A percentile compares a stretch with the other conserved stretches of the same genome.
Conservation (phyloP, 768 basidiomycete genomes). For the Lactarius deliciosus region DNA sequence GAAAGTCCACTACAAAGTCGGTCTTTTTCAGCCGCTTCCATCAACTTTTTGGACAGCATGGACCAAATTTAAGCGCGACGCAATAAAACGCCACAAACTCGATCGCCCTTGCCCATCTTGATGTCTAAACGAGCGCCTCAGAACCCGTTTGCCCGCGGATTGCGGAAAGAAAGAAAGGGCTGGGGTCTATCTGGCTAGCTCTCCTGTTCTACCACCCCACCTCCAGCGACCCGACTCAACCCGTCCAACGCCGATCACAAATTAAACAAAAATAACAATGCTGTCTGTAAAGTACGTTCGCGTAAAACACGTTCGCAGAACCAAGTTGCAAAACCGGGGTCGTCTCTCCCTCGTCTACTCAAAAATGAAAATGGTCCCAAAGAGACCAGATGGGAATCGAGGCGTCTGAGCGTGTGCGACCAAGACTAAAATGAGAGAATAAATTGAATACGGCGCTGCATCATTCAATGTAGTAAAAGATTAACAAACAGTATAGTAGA, state of each 20-base stretch:
- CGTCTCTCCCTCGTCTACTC: neutral
- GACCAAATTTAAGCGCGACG: neutral
- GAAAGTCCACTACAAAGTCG: neutral
- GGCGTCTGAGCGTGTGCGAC: neutral
- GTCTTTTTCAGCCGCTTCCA: neutral
- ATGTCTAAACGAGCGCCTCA: neutral
- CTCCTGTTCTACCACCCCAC: too few species aligned
- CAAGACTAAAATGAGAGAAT: neutral
- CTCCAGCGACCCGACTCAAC: neutral
- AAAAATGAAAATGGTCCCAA: neutral
- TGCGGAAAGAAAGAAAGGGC: neutral
- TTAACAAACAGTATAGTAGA: neutral
- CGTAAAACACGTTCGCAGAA: neutral
- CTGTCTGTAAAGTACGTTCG: neutral
- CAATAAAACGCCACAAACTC: constrained; percentile 1
- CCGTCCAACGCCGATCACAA: neutral
- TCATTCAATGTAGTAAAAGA: neutral
- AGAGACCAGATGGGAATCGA: neutral
- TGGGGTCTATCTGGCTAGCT: neutral
- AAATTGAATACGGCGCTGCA: neutral
- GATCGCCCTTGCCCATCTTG: constrained; percentile 1
- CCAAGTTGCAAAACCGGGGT: neutral
- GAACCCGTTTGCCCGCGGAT: neutral
- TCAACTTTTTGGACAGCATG: neutral
- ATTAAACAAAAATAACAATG: neutral